Evolutionary conservation across 2,329 filamentous ascomycete genomes (phyloP).

Genomic region (Trichoderma sp.): DNA sequence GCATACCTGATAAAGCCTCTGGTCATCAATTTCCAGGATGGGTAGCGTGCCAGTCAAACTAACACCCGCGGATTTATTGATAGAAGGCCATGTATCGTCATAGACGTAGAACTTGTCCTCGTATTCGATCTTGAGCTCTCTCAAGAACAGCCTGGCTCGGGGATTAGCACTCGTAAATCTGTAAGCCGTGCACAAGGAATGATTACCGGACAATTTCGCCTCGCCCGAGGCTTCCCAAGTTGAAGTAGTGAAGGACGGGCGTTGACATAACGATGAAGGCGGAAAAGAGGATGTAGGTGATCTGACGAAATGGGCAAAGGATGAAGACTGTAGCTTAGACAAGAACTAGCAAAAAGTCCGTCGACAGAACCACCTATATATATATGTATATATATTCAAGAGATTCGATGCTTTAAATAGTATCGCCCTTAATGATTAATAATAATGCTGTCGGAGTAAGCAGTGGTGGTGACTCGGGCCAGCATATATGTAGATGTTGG

Average conservation of each 20-base stretch:
- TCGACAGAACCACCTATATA: neutral
- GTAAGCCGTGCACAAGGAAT: no score
- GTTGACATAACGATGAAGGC: neutral
- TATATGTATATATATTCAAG: neutral
- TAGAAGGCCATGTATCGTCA: slow-evolving; percentile 25
- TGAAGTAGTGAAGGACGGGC: neutral
- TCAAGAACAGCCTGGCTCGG: slow-evolving; percentile 5
- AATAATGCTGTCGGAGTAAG: neutral
- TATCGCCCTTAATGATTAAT: neutral
- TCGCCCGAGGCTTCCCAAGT: slow-evolving; percentile 2
- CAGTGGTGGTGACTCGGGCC: neutral
- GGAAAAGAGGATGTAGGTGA: neutral
- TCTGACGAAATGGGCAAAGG: neutral
- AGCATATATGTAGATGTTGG: neutral
- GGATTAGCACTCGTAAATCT: neutral
- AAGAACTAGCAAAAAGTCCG: neutral
- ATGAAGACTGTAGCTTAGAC: neutral
- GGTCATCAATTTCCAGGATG: slow-evolving; percentile 35
- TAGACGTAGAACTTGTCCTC: slow-evolving; percentile 30
- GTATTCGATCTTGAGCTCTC: slow-evolving; percentile 23
- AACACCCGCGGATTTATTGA: slow-evolving; percentile 28
- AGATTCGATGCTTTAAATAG: neutral
- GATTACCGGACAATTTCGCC: slow-evolving; percentile 12
- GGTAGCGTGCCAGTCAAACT: slow-evolving; percentile 35
- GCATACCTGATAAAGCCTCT: slow-evolving; percentile 25